Evolutionary conservation across 345 rosid genomes (phyloP), one percentile per base, ranked within the genome.

Genomic region (Pistacia vera): DNA sequence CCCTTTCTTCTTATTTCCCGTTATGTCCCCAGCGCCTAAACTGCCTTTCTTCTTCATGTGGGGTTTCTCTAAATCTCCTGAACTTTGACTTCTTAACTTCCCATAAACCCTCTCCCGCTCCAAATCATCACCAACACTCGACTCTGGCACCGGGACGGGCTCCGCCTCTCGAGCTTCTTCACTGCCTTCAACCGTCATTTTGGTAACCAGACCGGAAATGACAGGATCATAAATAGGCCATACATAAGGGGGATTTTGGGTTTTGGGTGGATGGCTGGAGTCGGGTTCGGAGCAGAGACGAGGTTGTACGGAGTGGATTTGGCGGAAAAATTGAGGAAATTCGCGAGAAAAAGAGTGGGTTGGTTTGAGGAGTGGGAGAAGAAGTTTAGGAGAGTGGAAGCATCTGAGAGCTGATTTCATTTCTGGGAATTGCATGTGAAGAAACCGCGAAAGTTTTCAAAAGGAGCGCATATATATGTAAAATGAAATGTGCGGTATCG

Each of bases 1-100:
- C 25, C 86, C 88, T 78, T 85, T 92, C 86, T 83, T 85, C 71
- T 80, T 89, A 63, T 35, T 74, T 69, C 78, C 77, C 61, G 83
- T 77, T 1, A 71, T 61, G 74, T 81, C 79, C 3, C 84, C 77
- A 18, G 78, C 54, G 8, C 63, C 76, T 68, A 76, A 81, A 49
- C 70, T 69, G 33, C 67, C 61, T 79, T 62, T 77, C 71, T 58
- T 61, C 79, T 38, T 67, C 79, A 59, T 35, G 12, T 36, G 69
- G 72, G 52, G 51, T 52, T 64, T 67, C 22, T 63, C 75, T n/a
- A 22, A 52, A 48, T 70, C 68, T 18, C 36, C 30, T 54, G 18
- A 66, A 10, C 62, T 77, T 75, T 58, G 79, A 62, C 18, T 16
- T 77, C 30, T 70, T 46, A 25, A 68, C 18, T 44, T 68, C 48